phyloP scores from a whole-genome alignment of 371 early-diverging fungal species.

The Lichtheimia corymbifera region DNA sequence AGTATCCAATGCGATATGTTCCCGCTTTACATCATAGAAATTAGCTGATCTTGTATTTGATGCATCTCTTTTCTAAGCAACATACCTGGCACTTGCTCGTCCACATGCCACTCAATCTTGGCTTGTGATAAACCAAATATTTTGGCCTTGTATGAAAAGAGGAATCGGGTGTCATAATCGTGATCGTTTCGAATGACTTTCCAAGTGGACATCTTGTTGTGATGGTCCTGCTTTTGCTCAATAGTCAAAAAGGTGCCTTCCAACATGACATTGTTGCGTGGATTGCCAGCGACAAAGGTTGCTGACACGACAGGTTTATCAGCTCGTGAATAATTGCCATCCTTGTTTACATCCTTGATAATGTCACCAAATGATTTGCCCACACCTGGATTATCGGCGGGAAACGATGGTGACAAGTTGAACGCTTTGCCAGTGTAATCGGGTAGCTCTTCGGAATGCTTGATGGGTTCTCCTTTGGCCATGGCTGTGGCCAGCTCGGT shows the following conservation, averaged over 20 bases:
- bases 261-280: slow-evolving; percentile 49
- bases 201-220: slow-evolving; percentile 25
- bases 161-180: slow-evolving; percentile 49
- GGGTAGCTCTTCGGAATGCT: slow-evolving; percentile 2
- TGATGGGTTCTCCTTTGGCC: slow-evolving; percentile 24
- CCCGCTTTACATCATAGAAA: slow-evolving; percentile 22
- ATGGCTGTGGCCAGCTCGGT: slow-evolving; percentile 48
- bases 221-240: slow-evolving; percentile 29
- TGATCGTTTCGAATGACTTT: slow-evolving; percentile 38
- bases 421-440: slow-evolving; percentile 23
- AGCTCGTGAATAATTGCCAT: no score
- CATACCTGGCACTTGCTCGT: background rate
- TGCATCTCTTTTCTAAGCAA: slow-evolving; percentile 11
- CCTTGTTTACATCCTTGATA: no score
- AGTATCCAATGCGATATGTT: slow-evolving; percentile 38
- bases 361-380: no score
- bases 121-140: slow-evolving; percentile 39
- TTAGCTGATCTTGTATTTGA: slow-evolving; percentile 11
- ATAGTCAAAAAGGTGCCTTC: slow-evolving; percentile 53
- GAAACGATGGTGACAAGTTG: no score
- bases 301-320: slow-evolving; percentile 27
- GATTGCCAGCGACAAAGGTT: slow-evolving; percentile 60
- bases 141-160: slow-evolving; percentile 30
- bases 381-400: no score
- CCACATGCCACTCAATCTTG: slow-evolving; percentile 39